Percentiles rank a stretch among this genome's conserved stretches.
phyloP scores from a whole-genome alignment of 371 early-diverging fungal species.

The Rhizopus stolonifer region DNA sequence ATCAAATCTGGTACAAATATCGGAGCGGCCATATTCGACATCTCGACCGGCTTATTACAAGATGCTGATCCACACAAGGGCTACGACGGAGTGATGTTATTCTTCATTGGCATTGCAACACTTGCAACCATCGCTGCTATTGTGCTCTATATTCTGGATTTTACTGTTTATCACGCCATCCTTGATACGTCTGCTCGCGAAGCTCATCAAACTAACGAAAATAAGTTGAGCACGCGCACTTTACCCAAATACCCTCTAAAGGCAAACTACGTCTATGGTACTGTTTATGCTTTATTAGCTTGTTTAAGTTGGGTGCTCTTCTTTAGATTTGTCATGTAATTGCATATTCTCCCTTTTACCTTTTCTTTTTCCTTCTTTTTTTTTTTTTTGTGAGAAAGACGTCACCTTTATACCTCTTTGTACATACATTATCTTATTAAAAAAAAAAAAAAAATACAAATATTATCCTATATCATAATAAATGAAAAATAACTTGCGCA shows the following conservation, averaged over 20 bases:
- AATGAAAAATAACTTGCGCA: no score
- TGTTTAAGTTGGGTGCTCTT: slow-evolving; percentile 50
- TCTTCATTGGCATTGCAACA: slow-evolving; percentile 41
- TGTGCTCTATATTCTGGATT: slow-evolving; percentile 38
- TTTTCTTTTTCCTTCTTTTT: not conserved
- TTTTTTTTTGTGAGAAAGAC: not conserved
- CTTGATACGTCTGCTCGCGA: slow-evolving; percentile 22
- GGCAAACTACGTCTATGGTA: slow-evolving; percentile 44
- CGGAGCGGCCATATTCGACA: slow-evolving; percentile 61
- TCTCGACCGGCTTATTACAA: slow-evolving; percentile 59
- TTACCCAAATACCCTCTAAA: slow-evolving; percentile 2
- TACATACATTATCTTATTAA: not conserved
- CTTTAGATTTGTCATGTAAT: slow-evolving; percentile 21
- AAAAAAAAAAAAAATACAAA: no score
- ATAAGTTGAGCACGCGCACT: slow-evolving; percentile 12
- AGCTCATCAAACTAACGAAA: slow-evolving; percentile 8
- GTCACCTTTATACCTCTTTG: not conserved
- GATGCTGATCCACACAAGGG: slow-evolving; percentile 37
- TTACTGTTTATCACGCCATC: slow-evolving; percentile 37
- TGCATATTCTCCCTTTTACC: not conserved
- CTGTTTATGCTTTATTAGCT: slow-evolving; percentile 30
- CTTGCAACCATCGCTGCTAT: slow-evolving; percentile 43
- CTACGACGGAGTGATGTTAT: slow-evolving; percentile 51
- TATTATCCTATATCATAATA: no score
- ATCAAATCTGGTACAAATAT: slow-evolving; percentile 66